Evolutionary conservation across 164 flowering plant species (phyloP).

Genomic region (Magnolia sinica): DNA sequence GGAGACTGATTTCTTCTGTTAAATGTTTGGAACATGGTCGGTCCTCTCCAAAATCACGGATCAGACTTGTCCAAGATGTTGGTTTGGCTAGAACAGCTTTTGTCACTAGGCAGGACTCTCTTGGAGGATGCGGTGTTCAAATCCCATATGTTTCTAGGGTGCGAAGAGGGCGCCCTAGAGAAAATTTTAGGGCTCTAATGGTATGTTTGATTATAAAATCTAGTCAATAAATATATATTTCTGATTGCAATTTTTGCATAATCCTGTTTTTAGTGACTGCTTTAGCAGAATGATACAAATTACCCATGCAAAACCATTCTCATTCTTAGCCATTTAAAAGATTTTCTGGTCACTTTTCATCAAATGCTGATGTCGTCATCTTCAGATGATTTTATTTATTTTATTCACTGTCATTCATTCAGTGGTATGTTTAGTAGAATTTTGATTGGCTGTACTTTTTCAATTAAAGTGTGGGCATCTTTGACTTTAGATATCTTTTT

Average conservation of each 20-base stretch:
- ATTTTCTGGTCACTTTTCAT: neutral
- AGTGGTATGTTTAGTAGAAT: neutral
- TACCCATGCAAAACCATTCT: too few species aligned
- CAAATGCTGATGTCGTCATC: too few species aligned
- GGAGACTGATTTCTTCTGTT: constrained; percentile 31
- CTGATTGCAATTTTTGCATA: constrained; percentile 2
- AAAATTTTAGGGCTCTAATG: constrained; percentile 63
- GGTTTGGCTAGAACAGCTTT: constrained; percentile 33
- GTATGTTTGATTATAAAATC: constrained; percentile 36
- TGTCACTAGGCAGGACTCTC: constrained; percentile 59
- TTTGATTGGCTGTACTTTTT: neutral
- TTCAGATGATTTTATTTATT: too few species aligned
- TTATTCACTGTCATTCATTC: neutral
- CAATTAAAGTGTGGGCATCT: neutral
- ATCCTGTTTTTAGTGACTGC: neutral
- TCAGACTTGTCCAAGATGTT: constrained; percentile 24
- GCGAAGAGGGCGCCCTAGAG: constrained; percentile 89
- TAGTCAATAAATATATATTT: neutral
- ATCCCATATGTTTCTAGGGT: constrained; percentile 79
- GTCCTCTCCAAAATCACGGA: constrained; percentile 25
- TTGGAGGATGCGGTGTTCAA: constrained; percentile 81
- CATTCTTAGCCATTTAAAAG: neutral
- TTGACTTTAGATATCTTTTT: neutral
- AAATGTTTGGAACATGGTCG: constrained; percentile 31
- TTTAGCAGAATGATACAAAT: neutral